A percentile compares a stretch with the other conserved stretches of the same genome.
Conservation (phyloP, 1,284 basidiomycete genomes). For the Puccinia horiana region DNA sequence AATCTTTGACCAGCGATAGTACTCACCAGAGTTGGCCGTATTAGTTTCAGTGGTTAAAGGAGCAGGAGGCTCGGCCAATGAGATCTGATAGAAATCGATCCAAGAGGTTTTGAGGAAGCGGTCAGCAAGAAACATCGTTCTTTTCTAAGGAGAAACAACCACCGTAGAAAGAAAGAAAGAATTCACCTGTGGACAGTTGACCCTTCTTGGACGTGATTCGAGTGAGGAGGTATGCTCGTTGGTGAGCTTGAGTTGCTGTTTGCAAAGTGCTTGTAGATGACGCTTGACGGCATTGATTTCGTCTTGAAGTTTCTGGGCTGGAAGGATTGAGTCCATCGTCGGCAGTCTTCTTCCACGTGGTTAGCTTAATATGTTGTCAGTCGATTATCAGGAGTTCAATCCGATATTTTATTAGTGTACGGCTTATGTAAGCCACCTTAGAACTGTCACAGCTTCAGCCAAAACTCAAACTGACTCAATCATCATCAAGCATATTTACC, state of each 20-base stretch:
- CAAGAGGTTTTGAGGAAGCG: not conserved
- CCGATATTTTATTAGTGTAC: not conserved
- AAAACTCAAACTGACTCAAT: no score
- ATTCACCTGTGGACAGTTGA: slow-evolving; percentile 36
- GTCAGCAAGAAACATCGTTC: not conserved
- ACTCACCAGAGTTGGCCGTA: slow-evolving; percentile 19
- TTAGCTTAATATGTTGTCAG: not conserved
- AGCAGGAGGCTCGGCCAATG: slow-evolving; percentile 49
- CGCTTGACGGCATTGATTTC: slow-evolving; percentile 72
- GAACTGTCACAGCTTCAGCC: no score
- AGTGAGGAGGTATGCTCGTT: slow-evolving; percentile 76
- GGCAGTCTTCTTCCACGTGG: slow-evolving; percentile 3
- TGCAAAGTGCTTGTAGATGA: slow-evolving; percentile 69
- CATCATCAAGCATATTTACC: no score
- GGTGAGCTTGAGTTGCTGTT: slow-evolving; percentile 70
- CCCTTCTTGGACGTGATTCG: slow-evolving; percentile 63
- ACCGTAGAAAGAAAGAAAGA: not conserved
- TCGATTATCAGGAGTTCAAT: not conserved
- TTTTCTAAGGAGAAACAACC: not conserved
- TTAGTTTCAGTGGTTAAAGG: slow-evolving; percentile 27
- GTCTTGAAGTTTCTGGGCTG: slow-evolving; percentile 57
- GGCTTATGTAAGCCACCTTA: not conserved
- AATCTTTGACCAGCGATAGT: not conserved
- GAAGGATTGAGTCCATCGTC: slow-evolving; percentile 51
- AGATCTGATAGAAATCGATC: slow-evolving; percentile 18